Evolutionary conservation across 352 stramenopile species (phyloP).

Genomic region (Phytophthora aleatoria): DNA sequence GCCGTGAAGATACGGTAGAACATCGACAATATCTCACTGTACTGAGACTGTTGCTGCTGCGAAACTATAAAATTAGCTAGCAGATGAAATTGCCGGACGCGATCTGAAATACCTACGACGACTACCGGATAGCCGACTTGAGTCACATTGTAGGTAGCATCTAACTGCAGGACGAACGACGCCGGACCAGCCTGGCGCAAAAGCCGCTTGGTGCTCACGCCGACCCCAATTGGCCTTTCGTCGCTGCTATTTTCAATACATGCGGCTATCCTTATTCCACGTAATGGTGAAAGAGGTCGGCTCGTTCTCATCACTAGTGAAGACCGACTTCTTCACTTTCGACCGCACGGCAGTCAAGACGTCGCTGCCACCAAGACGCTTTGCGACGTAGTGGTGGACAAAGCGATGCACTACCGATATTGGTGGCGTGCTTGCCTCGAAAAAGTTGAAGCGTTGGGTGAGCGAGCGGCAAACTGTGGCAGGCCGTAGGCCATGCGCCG

Average conservation of each 20-base stretch:
- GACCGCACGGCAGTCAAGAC: not conserved
- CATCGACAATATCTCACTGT: not conserved
- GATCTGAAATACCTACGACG: conserved; percentile 21
- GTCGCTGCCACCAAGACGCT: conserved; percentile 5
- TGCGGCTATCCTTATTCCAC: not conserved
- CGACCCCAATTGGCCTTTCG: not conserved
- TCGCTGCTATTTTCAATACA: conserved; percentile 2
- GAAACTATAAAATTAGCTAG: conserved; percentile 23
- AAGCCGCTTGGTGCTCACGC: conserved; percentile 4
- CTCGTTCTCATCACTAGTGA: conserved; percentile 5
- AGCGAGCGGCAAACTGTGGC: not conserved
- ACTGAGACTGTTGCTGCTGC: not conserved
- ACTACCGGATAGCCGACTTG: too few relatives aligned
- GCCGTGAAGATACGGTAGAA: not conserved
- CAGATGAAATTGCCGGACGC: conserved; percentile 13
- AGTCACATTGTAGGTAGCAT: too few relatives aligned
- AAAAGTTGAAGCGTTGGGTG: conserved; percentile 1
- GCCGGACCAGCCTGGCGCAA: conserved; percentile 1
- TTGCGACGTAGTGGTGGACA: conserved; percentile 12
- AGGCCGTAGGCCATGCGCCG: conserved; percentile 1
- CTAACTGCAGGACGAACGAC: conserved; percentile 21
- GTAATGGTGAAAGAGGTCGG: conserved; percentile 4
- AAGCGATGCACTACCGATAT: conserved; percentile 6
- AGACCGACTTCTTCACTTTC: conserved; percentile 1
- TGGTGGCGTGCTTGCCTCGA: not conserved